Percentiles rank a stretch among this genome's conserved stretches.
These are phyloP conservation scores for Lipomyces starkeyi DNA, from an alignment of 805 yeast species.

Conservation along the genomic window DNA sequence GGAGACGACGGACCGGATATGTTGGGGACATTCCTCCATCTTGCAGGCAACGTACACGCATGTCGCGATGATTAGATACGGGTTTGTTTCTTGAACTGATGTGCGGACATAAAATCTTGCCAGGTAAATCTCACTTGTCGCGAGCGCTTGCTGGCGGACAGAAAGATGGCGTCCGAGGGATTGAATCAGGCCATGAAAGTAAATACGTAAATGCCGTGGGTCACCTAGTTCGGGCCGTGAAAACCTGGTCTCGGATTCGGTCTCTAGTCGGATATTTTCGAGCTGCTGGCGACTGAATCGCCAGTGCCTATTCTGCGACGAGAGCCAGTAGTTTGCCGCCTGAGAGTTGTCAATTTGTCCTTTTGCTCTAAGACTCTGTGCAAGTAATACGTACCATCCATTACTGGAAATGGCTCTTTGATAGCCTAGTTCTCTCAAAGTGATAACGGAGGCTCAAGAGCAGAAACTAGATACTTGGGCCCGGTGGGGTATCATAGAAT, in stretches of 20 bases:
- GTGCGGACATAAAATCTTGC: constrained; percentile 77
- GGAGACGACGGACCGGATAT: constrained; percentile 77
- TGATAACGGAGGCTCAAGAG: not conserved
- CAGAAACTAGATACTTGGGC: not conserved
- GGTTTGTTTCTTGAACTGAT: constrained; percentile 78
- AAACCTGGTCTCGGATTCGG: constrained; percentile 49
- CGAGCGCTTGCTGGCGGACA: constrained; percentile 79
- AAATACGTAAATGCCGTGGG: constrained; percentile 74
- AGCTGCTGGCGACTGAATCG: constrained; percentile 72
- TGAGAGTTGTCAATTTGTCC: not conserved
- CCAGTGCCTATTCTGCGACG: constrained; percentile 71
- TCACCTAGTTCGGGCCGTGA: constrained; percentile 39
- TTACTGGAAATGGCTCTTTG: not conserved
- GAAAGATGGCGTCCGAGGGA: constrained; percentile 79
- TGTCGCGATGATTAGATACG: constrained; percentile 80
- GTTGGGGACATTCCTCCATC: constrained; percentile 94
- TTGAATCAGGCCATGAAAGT: constrained; percentile 73
- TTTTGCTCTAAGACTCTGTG: not conserved
- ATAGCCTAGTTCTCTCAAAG: not conserved
- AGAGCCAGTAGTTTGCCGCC: constrained; percentile 45
- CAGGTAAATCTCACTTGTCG: constrained; percentile 87
- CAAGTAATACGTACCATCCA: not conserved
- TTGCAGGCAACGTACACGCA: constrained; percentile 90
- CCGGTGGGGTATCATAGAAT: too few species aligned
- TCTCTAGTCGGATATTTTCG: constrained; percentile 50